Conservation (phyloP, 441 rosid genomes). For the Jatropha multifida region DNA sequence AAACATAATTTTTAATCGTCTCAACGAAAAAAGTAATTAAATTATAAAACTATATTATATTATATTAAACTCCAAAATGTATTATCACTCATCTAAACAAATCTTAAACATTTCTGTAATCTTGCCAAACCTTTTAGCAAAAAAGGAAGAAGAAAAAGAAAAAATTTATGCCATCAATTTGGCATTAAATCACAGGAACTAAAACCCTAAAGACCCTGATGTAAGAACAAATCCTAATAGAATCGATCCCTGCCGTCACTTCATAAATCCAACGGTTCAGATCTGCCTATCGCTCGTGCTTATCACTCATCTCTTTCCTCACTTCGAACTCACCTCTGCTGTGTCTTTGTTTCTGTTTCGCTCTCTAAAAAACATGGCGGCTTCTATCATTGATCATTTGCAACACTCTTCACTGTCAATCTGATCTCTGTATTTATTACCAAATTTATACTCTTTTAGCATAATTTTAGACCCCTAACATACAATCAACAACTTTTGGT, state of each 20-base stretch:
- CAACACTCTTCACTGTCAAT: conserved; percentile 24
- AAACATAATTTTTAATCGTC: no score
- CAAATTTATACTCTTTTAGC: conserved; percentile 10
- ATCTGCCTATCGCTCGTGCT: conserved; percentile 31
- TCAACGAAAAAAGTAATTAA: no score
- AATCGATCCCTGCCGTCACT: conserved; percentile 40
- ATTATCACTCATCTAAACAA: no score
- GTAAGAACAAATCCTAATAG: conserved; percentile 35
- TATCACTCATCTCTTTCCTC: conserved; percentile 37
- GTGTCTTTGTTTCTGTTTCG: conserved; percentile 15
- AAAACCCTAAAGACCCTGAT: conserved; percentile 37
- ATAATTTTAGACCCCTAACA: not conserved
- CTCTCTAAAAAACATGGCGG: conserved; percentile 32
- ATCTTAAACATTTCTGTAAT: no score
- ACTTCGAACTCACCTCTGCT: conserved; percentile 16
- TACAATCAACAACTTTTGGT: not conserved
- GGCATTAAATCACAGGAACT: conserved; percentile 16
- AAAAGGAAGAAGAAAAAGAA: not conserved
- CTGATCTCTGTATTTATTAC: conserved; percentile 25
- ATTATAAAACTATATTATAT: no score
- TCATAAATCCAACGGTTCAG: conserved; percentile 34
- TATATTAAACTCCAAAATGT: no score
- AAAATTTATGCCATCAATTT: not conserved
- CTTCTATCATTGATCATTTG: conserved; percentile 21
- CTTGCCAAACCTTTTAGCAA: no score